phyloP scores from a whole-genome alignment of 108 stramenopile genomes.

The Fragilaria crotonensis region DNA sequence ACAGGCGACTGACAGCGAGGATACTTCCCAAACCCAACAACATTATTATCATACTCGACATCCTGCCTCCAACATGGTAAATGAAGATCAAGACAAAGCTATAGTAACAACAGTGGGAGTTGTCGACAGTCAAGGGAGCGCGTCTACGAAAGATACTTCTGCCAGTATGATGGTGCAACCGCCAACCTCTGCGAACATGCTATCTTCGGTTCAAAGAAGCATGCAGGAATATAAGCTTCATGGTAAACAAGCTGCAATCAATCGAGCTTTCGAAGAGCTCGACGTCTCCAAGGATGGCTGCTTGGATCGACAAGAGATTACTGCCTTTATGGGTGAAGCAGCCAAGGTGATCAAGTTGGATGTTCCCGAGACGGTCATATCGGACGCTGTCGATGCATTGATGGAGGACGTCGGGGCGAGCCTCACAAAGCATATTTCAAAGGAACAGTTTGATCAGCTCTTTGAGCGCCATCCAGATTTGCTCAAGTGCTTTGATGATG shows the following conservation, averaged over 20 bases:
- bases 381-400: constrained; percentile 9
- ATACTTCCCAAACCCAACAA: no score
- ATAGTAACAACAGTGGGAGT: no score
- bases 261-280: constrained; percentile 5
- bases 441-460: constrained; percentile 3
- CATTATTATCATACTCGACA: no score
- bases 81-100: no score
- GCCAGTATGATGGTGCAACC: no score
- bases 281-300: constrained; percentile 2
- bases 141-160: no score
- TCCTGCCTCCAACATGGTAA: no score
- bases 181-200: no score
- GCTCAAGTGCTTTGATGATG: constrained; percentile 8
- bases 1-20: no score
- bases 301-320: constrained; percentile 4
- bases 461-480: constrained; percentile 15
- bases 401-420: constrained; percentile 12
- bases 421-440: constrained; percentile 2
- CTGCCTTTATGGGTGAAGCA: constrained; percentile 7
- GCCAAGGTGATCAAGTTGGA: background rate
- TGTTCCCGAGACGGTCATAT: background rate
- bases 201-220: no score
- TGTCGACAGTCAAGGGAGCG: no score
- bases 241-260: constrained; percentile 5
- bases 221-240: no score